A percentile compares a stretch with the other conserved stretches of the same genome.
Conservation (phyloP, 306 rosid genomes). For the Vigna hirtella region DNA sequence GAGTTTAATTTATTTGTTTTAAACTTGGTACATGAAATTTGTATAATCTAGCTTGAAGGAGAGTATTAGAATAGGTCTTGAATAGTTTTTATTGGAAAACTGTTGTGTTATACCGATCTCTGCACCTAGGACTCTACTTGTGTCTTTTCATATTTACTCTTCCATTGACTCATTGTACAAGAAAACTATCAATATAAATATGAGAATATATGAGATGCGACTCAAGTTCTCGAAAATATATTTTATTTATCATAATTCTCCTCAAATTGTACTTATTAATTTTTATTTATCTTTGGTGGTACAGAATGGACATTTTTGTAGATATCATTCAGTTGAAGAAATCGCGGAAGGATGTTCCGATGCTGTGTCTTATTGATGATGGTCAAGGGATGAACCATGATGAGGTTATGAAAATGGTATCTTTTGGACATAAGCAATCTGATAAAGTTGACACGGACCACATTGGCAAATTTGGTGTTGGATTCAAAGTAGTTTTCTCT, state of each 20-base stretch:
- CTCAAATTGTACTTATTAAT: conserved; percentile 8
- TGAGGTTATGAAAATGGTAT: conserved; percentile 59
- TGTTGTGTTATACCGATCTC: no score
- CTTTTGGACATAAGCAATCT: conserved; percentile 59
- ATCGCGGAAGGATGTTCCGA: conserved; percentile 51
- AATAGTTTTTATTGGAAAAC: no score
- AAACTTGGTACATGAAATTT: no score
- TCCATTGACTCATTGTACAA: no score
- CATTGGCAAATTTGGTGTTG: conserved; percentile 71
- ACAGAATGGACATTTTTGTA: conserved; percentile 58
- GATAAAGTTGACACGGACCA: conserved; percentile 47
- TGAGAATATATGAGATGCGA: no score
- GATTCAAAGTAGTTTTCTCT: conserved; percentile 58
- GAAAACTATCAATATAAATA: no score
- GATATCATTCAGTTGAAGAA: conserved; percentile 54
- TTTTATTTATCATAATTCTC: background rate
- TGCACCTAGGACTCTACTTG: background rate
- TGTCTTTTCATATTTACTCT: no score
- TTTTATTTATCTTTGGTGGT: conserved; percentile 40
- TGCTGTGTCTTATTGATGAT: conserved; percentile 62
- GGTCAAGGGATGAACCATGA: conserved; percentile 66
- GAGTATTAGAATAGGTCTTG: no score
- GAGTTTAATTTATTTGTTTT: no score
- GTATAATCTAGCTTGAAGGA: no score
- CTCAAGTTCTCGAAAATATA: no score